Base-by-base conservation (phyloP, 495 filamentous ascomycete species). In the Penicillium tannophilum region DNA sequence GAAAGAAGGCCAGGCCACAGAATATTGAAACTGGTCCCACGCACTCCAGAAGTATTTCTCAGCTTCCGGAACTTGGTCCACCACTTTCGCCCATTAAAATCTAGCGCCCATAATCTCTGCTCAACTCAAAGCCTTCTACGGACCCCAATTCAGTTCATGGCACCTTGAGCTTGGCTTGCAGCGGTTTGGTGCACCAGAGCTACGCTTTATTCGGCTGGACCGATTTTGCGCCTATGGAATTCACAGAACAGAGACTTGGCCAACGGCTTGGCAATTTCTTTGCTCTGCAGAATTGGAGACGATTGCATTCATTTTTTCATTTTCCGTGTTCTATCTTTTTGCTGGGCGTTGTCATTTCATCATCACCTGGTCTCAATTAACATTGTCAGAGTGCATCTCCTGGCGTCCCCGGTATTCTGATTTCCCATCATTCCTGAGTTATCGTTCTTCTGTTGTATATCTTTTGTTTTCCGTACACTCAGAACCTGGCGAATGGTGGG, bases 11-110 rank as follows among this genome's bases (percentile, higher is more conserved):
- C n/a, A 69, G 63, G 19, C 76, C 75, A 0, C 69, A 68, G 51
- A 75, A 77, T 20, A 74, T 76, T 28, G 72, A 81, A 41, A 74
- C 49, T 4, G 23, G 49, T 36, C 4, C 67, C 19, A 43, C 60
- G 11, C 76, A 79, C 59, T 60, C 64, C 11, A 63, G 72, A 55
- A 81, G 72, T 55, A 58, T 74, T 23, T 82, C 80, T 2, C 76
- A 78, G 51, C 72, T 82, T 31, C 80, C 81, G n/a, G 80, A 84
- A 66, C 76, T 93, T n/a, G 89, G 86, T 36, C 89, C 89, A 6
- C 90, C 90, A 28, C 76, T 92, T 45, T 91, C 88, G 16, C 89
- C 89, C 24, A 81, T 92, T 66, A 85, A 75, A 60, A 79, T 81
- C 19, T 81, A 62, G 42, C 20, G 24, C n/a, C 5, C 12, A 36